Percentiles rank a stretch among this genome's conserved stretches.
Conservation (phyloP, 352 stramenopile species). For the Stramenopiles sp. region DNA sequence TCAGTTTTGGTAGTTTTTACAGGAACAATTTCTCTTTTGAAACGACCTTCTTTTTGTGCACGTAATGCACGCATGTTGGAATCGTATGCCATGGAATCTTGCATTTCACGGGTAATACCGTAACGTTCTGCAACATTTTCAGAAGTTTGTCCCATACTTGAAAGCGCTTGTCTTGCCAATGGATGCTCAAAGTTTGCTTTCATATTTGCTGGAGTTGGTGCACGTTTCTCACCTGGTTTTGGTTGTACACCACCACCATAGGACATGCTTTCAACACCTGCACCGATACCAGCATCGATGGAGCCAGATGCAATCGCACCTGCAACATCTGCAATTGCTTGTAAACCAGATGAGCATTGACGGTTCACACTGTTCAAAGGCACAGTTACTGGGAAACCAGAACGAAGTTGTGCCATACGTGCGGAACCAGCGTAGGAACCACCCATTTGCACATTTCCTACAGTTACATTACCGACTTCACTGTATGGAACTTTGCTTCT, state of each 20-base stretch:
- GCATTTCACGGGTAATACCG: slow-evolving; percentile 30
- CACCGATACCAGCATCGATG: slow-evolving; percentile 57
- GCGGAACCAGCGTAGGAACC: slow-evolving; percentile 43
- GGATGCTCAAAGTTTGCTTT: neutral
- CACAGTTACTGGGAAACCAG: slow-evolving; percentile 47
- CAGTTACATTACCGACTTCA: slow-evolving; percentile 46
- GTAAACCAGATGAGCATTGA: slow-evolving; percentile 55
- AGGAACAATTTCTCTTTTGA: slow-evolving; percentile 62
- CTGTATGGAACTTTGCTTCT: slow-evolving; percentile 49
- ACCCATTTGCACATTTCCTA: slow-evolving; percentile 58
- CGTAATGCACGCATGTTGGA: neutral
- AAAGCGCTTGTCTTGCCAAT: neutral
- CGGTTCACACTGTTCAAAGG: slow-evolving; percentile 50
- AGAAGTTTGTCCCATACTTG: slow-evolving; percentile 17
- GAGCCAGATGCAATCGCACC: slow-evolving; percentile 47
- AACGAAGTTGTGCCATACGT: slow-evolving; percentile 48
- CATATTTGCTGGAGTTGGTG: neutral
- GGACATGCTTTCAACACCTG: slow-evolving; percentile 62
- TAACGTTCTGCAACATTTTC: slow-evolving; percentile 57
- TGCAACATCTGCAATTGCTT: slow-evolving; percentile 50
- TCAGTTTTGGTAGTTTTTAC: slow-evolving; percentile 46
- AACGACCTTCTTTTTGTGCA: slow-evolving; percentile 50
- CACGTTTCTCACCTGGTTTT: neutral
- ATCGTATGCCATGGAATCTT: neutral
- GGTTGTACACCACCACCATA: slow-evolving; percentile 13